Evolutionary conservation across 2,329 filamentous ascomycete genomes (phyloP).

Genomic region (Aureobasidium namibiae): DNA sequence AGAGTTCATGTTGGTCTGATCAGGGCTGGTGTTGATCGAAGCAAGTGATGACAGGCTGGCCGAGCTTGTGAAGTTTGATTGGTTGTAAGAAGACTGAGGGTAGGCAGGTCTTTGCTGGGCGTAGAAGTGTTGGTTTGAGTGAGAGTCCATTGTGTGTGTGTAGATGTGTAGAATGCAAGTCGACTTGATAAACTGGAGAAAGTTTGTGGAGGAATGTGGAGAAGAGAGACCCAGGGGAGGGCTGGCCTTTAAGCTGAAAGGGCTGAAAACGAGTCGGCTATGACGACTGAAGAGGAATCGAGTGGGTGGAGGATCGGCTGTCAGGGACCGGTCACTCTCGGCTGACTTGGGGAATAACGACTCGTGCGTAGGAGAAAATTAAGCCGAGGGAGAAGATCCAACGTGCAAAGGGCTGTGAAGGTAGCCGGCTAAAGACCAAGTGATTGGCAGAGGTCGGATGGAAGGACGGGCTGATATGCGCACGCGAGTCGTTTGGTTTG

Average conservation of each 20-base stretch:
- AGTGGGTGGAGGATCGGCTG: neutral
- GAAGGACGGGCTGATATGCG: slow-evolving; percentile 1
- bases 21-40: slow-evolving; percentile 20
- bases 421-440: neutral
- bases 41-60: slow-evolving; percentile 34
- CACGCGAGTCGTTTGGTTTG: neutral
- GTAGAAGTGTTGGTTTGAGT: slow-evolving; percentile 10
- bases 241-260: slow-evolving; percentile 8
- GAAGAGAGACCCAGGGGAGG: slow-evolving; percentile 2
- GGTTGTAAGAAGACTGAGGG: slow-evolving; percentile 25
- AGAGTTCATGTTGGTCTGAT: slow-evolving; percentile 16
- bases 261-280: neutral
- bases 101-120: slow-evolving; percentile 26
- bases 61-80: slow-evolving; percentile 33
- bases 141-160: slow-evolving; percentile 10
- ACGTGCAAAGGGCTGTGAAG: neutral
- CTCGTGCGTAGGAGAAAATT: slow-evolving; percentile 1
- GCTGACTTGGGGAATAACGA: slow-evolving; percentile 7
- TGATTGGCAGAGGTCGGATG: slow-evolving; percentile 3
- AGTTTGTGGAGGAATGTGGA: slow-evolving; percentile 13
- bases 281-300: slow-evolving; percentile 5
- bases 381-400: slow-evolving; percentile 4
- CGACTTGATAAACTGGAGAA: slow-evolving; percentile 4
- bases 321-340: neutral
- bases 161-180: neutral